Percentiles rank a stretch among this genome's conserved stretches.
These are phyloP conservation scores for Rehmannia glutinosa DNA, from an alignment of 257 asterid species.

Conservation along the genomic window DNA sequence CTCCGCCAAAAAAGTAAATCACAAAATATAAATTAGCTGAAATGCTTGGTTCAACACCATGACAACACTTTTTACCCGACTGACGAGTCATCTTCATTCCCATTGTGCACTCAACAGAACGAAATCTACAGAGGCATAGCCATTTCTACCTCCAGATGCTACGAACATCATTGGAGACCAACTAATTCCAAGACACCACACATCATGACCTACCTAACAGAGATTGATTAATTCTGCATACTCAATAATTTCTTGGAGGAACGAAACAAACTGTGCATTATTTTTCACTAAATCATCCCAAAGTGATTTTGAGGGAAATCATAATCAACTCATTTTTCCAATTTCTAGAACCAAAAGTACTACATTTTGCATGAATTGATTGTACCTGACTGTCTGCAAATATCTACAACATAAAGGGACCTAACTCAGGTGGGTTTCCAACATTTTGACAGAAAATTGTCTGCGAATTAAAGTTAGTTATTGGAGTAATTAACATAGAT, in stretches of 20 bases:
- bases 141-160: constrained; percentile 1
- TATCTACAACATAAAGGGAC: background rate
- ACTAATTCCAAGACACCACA: constrained; percentile 10
- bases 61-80: background rate
- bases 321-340: background rate
- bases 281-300: background rate
- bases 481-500: background rate
- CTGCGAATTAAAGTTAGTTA: background rate
- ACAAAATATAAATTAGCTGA: background rate
- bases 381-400: background rate
- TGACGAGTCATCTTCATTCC: background rate
- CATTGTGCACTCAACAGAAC: background rate
- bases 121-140: constrained; percentile 2
- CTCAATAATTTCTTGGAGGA: background rate
- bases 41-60: background rate
- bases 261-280: background rate
- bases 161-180: background rate
- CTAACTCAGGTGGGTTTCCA: background rate
- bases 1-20: background rate
- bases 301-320: background rate
- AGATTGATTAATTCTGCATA: background rate
- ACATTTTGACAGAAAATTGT: background rate
- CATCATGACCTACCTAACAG: background rate
- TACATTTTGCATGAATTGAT: background rate
- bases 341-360: background rate